Percentiles rank a stretch among this genome's conserved stretches.
phyloP scores from a whole-genome alignment of 2,329 filamentous ascomycete species.

The Aspergillus tamarii region DNA sequence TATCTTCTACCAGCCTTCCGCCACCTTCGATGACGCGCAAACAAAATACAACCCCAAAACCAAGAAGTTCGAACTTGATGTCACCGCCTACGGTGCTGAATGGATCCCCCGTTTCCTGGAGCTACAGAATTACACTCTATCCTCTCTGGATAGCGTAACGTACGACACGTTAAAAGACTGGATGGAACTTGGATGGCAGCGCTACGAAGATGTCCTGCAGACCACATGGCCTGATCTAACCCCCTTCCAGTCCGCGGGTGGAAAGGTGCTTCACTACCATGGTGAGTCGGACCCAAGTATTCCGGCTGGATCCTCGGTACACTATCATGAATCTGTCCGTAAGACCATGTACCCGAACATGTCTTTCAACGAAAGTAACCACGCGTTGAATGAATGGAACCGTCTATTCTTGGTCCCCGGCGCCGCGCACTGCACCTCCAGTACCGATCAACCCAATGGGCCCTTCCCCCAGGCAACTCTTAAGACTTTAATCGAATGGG shows the following conservation, averaged over 20 bases:
- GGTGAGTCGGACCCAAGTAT: constrained; percentile 59
- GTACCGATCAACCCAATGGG: constrained; percentile 47
- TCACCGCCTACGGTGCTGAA: constrained; percentile 42
- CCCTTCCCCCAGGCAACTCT: constrained; percentile 53
- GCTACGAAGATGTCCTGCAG: constrained; percentile 56
- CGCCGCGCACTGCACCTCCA: constrained; percentile 55
- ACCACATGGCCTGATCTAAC: constrained; percentile 59
- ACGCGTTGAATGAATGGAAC: constrained; percentile 58
- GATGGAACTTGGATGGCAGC: constrained; percentile 54
- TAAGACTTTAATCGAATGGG: constrained; percentile 55
- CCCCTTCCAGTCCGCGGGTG: constrained; percentile 53
- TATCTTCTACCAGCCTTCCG: constrained; percentile 34
- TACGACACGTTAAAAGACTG: constrained; percentile 60
- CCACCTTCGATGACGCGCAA: constrained; percentile 29
- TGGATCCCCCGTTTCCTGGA: constrained; percentile 37
- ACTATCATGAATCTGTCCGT: constrained; percentile 60
- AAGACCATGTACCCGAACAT: constrained; percentile 52
- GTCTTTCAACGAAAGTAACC: constrained; percentile 41
- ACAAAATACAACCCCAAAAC: constrained; percentile 31
- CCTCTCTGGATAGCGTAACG: constrained; percentile 52
- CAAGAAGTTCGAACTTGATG: constrained; percentile 32
- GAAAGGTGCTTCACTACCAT: constrained; percentile 63
- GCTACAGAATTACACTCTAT: constrained; percentile 42
- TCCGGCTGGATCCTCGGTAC: constrained; percentile 57
- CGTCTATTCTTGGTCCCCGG: constrained; percentile 60